Conservation (phyloP, 768 basidiomycete species). For the Cubamyces sp. region DNA sequence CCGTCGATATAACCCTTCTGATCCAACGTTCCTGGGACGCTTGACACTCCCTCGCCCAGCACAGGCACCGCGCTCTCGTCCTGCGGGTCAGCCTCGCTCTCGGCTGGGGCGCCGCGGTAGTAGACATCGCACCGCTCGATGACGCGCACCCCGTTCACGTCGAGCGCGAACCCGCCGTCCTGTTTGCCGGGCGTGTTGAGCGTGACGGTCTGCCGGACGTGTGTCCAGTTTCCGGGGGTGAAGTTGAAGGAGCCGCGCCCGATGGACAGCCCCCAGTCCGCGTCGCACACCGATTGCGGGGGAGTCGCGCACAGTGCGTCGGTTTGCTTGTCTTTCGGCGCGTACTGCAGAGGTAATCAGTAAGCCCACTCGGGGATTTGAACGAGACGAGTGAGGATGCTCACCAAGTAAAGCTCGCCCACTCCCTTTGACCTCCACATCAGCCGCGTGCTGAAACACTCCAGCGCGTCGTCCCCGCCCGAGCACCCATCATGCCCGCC, state of each 20-base stretch:
- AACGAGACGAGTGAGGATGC: constrained; percentile 25
- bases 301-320: constrained; percentile 57
- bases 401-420: constrained; percentile 78
- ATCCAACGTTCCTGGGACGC: neutral
- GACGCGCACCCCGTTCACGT: constrained; percentile 60
- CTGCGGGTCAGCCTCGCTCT: neutral
- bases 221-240: constrained; percentile 69
- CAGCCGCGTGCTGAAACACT: constrained; percentile 82
- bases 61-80: neutral
- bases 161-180: constrained; percentile 66
- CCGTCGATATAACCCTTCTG: neutral
- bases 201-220: constrained; percentile 64
- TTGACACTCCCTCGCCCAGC: neutral
- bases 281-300: constrained; percentile 63
- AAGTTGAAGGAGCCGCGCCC: constrained; percentile 74
- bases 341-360: constrained; percentile 54
- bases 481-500: constrained; percentile 71
- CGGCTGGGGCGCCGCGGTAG: constrained; percentile 51
- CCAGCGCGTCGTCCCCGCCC: constrained; percentile 69
- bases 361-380: neutral
- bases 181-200: constrained; percentile 76
- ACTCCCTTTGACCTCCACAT: constrained; percentile 77
- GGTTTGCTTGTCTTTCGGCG: constrained; percentile 72
- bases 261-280: constrained; percentile 72
- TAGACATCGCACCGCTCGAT: constrained; percentile 61